Evolutionary conservation across 805 yeast species (phyloP), one percentile per base, ranked within the genome.

Genomic region (baker's yeast (Saccharomyces cerevisiae)): DNA sequence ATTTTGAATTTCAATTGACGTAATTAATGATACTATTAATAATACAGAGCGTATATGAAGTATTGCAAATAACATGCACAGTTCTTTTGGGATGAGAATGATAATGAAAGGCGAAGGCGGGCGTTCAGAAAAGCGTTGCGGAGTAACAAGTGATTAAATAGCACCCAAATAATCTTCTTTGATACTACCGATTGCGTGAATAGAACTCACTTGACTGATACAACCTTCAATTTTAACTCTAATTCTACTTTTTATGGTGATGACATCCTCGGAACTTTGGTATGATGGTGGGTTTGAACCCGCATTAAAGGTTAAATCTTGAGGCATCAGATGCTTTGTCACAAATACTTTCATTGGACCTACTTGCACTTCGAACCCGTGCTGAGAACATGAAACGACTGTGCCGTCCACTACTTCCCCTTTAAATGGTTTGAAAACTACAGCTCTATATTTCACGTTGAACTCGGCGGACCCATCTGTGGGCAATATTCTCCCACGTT

Each of bases 371-470:
- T 94, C 94, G 61, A 94, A 89, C 8, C 99, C 99, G 85, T 92
- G 87, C 66, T 82, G 89, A 70, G 87, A 89, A 50, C 96, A 97
- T 31, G 89, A 87, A 13, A 96, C 87, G 14, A 94, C 98, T 26
- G 92, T 84, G 5, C 95, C 99, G 71, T 94, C 99, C 27, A 94
- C 98, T 6, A 94, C 99, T 72, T 94, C 99, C 36, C 98, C 99
- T 73, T 94, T 94, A 74, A 94, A 94, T 4, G 99, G 99, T 66
- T 92, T 87, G 95, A 97, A 94, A 32, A 94, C 97, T 51, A 94
- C 91, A 0, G 99, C 99, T 62, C 96, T 78, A 70, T 94, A 94
- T 71, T 89, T 89, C 52, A 94, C 98, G 63, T 89, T 96, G 65
- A 94, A 94, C 71, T 90, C 97, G 0, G 99, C 98, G 64, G 90